phyloP scores from a whole-genome alignment of 2,329 filamentous ascomycete species.

The Penicillium hordei region DNA sequence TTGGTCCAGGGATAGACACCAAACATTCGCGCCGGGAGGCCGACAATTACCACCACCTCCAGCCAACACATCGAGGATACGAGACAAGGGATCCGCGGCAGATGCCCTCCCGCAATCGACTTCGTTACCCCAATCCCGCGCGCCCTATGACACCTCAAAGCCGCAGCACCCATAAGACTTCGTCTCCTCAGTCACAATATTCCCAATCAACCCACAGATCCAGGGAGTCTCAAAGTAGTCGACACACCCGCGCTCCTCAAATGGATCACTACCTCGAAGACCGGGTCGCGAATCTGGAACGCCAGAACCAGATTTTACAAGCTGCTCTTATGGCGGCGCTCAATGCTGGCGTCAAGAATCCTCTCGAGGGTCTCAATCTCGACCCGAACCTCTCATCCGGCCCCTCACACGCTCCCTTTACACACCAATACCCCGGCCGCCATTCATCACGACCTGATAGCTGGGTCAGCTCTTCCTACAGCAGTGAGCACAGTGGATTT shows the following conservation, averaged over 20 bases:
- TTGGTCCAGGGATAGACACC: constrained; percentile 18
- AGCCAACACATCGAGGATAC: constrained; percentile 12
- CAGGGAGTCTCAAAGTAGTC: constrained; percentile 21
- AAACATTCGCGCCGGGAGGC: constrained; percentile 11
- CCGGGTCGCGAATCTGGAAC: constrained; percentile 42
- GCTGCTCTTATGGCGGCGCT: constrained; percentile 44
- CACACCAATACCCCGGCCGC: constrained; percentile 19
- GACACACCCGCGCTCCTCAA: constrained; percentile 15
- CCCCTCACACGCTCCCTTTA: constrained; percentile 17
- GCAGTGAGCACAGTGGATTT: constrained; percentile 30
- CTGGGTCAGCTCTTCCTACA: constrained; percentile 32
- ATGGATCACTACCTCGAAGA: constrained; percentile 35
- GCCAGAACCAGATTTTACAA: constrained; percentile 45
- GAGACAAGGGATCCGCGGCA: constrained; percentile 14
- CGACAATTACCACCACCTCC: constrained; percentile 15
- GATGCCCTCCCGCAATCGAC: constrained; percentile 7
- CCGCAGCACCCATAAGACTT: constrained; percentile 20
- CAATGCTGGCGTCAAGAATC: constrained; percentile 38
- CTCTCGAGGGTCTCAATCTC: constrained; percentile 27
- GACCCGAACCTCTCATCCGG: constrained; percentile 24
- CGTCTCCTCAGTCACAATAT: constrained; percentile 26
- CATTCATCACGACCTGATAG: constrained; percentile 27
- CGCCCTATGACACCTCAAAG: constrained; percentile 27
- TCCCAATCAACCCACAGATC: constrained; percentile 25
- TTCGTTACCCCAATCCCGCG: constrained; percentile 11